These are phyloP conservation scores for Geranomyces michiganensis DNA, from an alignment of 192 early-diverging fungal genomes.

Conservation along the genomic window DNA sequence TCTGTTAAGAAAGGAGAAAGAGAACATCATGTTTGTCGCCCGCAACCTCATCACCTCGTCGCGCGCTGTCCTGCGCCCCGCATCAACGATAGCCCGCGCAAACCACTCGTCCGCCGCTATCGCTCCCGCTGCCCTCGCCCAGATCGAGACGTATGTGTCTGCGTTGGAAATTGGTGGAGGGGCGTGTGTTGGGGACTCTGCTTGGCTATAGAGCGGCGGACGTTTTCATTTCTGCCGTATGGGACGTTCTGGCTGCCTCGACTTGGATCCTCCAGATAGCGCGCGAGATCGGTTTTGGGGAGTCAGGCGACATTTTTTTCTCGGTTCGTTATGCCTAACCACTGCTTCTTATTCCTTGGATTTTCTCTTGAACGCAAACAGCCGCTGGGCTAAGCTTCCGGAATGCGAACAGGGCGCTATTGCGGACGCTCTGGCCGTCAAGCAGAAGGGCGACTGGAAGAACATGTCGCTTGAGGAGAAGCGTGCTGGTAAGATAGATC, in stretches of 20 bases:
- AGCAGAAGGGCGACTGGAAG: constrained; percentile 97
- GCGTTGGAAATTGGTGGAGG: not conserved
- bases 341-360: not conserved
- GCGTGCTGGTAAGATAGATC: constrained; percentile 72
- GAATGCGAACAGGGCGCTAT: constrained; percentile 83
- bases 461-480: constrained; percentile 90
- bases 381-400: constrained; percentile 69
- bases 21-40: not conserved
- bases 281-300: not conserved
- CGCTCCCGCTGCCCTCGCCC: constrained; percentile 26
- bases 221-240: not conserved
- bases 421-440: constrained; percentile 74
- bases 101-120: constrained; percentile 11
- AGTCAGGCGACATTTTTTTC: too few relatives aligned
- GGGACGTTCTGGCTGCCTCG: not conserved
- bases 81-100: constrained; percentile 4
- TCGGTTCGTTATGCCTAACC: not conserved
- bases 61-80: not conserved
- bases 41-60: not conserved
- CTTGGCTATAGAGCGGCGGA: too few relatives aligned
- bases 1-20: too few relatives aligned
- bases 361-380: constrained; percentile 11
- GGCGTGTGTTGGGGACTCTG: not conserved
- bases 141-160: constrained; percentile 18
- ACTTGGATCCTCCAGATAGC: not conserved